Evolutionary conservation across 2,329 filamentous ascomycete genomes (phyloP), one percentile per base, ranked within the genome.

Genomic region (Fusarium goolgardi): DNA sequence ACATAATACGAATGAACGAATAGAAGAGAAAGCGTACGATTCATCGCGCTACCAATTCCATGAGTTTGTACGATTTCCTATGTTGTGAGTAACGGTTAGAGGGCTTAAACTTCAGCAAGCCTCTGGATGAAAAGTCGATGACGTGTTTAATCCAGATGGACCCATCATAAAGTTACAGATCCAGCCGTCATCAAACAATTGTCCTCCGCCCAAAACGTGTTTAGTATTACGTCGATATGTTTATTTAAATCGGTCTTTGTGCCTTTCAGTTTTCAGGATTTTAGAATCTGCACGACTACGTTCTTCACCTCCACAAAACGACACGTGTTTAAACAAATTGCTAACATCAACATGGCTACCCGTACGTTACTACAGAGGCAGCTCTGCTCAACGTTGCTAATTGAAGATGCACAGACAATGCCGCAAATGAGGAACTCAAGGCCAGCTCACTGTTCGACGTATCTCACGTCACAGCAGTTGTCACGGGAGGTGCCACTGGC

Each of bases 381-480:
- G 10, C 10, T 41, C 0, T 21, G n/a, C 6, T 15, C 3, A 6
- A 21, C 7, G 35, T 39, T 21, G 9, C 13, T 5, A 8, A 21
- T 12, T 12, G 3, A 51, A 6, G 8, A 6, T 16, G 3, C 0
- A 13, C 16, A 62, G 56, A 62, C 9, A 31, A 55, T 3, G 56
- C 59, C 4, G 20, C 6, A 1, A 61, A 62, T 5, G 46, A 47
- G 1, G 29, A 20, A 0, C 59, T 62, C 31, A 47, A 61, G 41
- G 56, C 56, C 2, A 52, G 47, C 7, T 18, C 41, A 12, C 23
- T 62, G 1, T 62, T 62, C 1, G 59, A 55, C n/a, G 59, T 62
- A 1, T 62, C 57, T 3, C 57, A 62, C 4, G 21, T 62, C 31
- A 62, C 59, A 0, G 47, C 59, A 0, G 57, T 62, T 0, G 59